These are phyloP conservation scores for Paecilomyces sp. DNA, from an alignment of 2,329 filamentous ascomycete species.

Conservation along the genomic window DNA sequence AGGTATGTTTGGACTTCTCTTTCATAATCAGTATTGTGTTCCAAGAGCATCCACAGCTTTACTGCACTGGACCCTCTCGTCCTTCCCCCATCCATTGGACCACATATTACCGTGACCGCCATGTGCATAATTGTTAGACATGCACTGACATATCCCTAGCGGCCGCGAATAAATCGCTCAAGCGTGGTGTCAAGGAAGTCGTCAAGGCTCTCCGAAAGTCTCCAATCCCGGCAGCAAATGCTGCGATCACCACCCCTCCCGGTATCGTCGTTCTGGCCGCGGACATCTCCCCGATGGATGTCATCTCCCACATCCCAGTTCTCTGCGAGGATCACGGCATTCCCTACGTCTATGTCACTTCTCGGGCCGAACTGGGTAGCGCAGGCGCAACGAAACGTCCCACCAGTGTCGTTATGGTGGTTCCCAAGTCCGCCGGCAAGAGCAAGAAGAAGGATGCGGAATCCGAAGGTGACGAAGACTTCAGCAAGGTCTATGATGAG, in stretches of 20 bases:
- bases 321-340: constrained; percentile 98
- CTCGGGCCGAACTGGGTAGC: constrained; percentile 85
- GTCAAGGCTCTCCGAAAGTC: constrained; percentile 98
- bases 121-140: neutral
- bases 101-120: neutral
- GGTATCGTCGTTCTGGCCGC: constrained; percentile 85
- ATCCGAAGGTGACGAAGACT: constrained; percentile 37
- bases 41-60: neutral
- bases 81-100: neutral
- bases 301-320: constrained; percentile 95
- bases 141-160: constrained; percentile 46
- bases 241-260: constrained; percentile 56
- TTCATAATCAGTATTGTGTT: neutral
- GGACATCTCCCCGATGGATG: constrained; percentile 97
- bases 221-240: constrained; percentile 58
- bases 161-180: constrained; percentile 89
- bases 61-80: neutral
- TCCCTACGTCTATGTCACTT: constrained; percentile 91
- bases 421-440: constrained; percentile 43
- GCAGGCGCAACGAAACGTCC: constrained; percentile 93
- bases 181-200: constrained; percentile 97
- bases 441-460: constrained; percentile 43
- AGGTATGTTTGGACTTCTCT: constrained; percentile 24
- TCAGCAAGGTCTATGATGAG: constrained; percentile 48
- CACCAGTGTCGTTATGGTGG: constrained; percentile 89